Evolutionary conservation across 179 eudicot genomes (phyloP).

Genomic region (Beta macrorhiza): DNA sequence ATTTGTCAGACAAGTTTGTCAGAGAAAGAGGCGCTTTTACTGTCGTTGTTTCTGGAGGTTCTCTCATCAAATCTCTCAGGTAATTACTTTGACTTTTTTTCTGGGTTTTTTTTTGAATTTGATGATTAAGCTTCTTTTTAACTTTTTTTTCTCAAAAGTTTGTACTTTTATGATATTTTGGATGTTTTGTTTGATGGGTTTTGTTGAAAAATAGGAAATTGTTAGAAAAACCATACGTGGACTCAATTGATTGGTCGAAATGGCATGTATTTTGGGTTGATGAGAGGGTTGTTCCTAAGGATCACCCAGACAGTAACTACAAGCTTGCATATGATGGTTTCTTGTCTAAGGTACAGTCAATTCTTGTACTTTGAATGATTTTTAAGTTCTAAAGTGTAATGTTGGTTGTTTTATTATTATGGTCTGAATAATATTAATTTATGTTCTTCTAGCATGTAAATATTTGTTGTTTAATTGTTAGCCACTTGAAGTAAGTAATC

Average conservation of each 20-base stretch:
- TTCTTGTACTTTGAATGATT: background rate
- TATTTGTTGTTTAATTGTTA: no score
- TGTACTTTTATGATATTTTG: background rate
- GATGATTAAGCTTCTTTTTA: background rate
- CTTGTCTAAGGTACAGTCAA: constrained; percentile 61
- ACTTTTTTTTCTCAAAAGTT: no score
- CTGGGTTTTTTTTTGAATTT: background rate
- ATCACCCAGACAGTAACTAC: constrained; percentile 78
- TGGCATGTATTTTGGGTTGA: constrained; percentile 96
- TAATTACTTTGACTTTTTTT: constrained; percentile 17
- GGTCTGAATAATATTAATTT: no score
- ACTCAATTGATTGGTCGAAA: constrained; percentile 72
- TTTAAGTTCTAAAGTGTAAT: background rate
- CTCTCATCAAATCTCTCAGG: constrained; percentile 72
- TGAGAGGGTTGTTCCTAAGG: constrained; percentile 81
- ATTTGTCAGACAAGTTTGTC: constrained; percentile 44
- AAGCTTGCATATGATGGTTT: constrained; percentile 78
- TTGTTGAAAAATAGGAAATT: constrained; percentile 49
- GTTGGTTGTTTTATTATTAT: no score
- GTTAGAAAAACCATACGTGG: constrained; percentile 52
- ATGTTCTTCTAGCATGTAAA: no score
- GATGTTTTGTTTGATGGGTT: constrained; percentile 21
- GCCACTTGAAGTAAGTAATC: no score
- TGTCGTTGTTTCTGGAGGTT: constrained; percentile 76
- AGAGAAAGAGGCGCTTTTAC: constrained; percentile 55